Evolutionary conservation across 345 rosid genomes (phyloP), one percentile per base, ranked within the genome.

Genomic region (Ricinus communis): DNA sequence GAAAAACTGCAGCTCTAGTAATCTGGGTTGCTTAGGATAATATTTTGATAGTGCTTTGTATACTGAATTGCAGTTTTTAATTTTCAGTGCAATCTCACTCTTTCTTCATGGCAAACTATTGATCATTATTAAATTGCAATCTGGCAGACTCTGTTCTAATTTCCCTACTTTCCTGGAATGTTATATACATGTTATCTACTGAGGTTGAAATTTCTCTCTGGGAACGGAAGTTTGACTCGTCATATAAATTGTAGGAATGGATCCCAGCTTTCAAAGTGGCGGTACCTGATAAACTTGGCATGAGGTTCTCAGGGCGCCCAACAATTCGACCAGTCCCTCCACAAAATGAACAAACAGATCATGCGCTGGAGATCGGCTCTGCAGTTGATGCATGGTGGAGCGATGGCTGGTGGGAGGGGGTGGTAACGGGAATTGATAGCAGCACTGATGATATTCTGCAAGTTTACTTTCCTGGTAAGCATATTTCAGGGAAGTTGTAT

Each of bases 331-430:
- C 98, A 27, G 64, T 78, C 41, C 93, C 93, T 68, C 81, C 82
- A 61, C 28, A 19, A n/a, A 66, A 71, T 63, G 74, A 76, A 64
- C 76, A 67, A 77, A 43, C 45, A 54, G 77, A 81, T 28, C 59
- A 66, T 66, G 68, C 80, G 68, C 72, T 74, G 61, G 79, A 67
- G 65, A 54, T 90, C 55, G 98, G 97, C 57, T 65, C 78, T 68
- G 89, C 99, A 54, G 92, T 95, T 66, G 99, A 95, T 87, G 96
- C 91, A 27, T 91, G 99, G 97, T 95, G 99, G 99, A 91, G 93
- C 62, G 99, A 95, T 89, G 99, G 99, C 69, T 95, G 98, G 99
- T 95, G 99, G 97, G 99, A 95, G 82, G 99, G 97, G 49, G 87
- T 92, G 78, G 84, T 90, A 28, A 79, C 79, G 33, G 86, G 85